phyloP scores from a whole-genome alignment of 2,329 filamentous ascomycete genomes.

The Rhynchosporium graminicola region DNA sequence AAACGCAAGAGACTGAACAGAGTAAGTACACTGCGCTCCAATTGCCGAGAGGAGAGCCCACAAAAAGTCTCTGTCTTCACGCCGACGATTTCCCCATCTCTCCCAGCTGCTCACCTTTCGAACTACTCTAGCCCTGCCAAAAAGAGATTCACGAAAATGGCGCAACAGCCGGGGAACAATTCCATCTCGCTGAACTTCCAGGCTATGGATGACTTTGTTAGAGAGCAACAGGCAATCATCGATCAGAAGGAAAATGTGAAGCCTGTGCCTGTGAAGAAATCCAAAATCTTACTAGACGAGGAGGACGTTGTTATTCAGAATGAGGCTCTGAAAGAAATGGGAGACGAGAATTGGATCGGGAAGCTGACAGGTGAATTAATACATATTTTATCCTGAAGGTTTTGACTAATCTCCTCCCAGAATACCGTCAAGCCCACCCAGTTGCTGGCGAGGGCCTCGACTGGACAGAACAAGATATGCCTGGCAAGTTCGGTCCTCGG shows the following conservation, averaged over 20 bases:
- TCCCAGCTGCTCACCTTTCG: neutral
- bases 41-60: too few relatives aligned
- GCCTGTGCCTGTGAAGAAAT: constrained; percentile 20
- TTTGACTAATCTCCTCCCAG: constrained; percentile 22
- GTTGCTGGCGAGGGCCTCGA: constrained; percentile 1
- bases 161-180: neutral
- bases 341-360: constrained; percentile 38
- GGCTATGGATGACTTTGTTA: constrained; percentile 5
- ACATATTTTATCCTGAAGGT: neutral
- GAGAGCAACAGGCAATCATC: neutral
- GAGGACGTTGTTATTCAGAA: constrained; percentile 22
- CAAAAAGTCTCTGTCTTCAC: too few relatives aligned
- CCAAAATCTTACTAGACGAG: constrained; percentile 18
- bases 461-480: neutral
- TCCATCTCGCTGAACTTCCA: constrained; percentile 2
- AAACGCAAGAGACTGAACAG: too few relatives aligned
- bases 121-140: neutral
- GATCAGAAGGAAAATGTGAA: neutral
- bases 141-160: neutral
- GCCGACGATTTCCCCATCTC: neutral
- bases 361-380: constrained; percentile 32
- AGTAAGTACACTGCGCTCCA: too few relatives aligned
- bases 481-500: constrained; percentile 13
- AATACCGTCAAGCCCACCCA: constrained; percentile 33
- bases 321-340: constrained; percentile 30